A percentile compares a stretch with the other conserved stretches of the same genome.
phyloP scores from a whole-genome alignment of 768 basidiomycete genomes.

The Pleurotus tuoliensis region DNA sequence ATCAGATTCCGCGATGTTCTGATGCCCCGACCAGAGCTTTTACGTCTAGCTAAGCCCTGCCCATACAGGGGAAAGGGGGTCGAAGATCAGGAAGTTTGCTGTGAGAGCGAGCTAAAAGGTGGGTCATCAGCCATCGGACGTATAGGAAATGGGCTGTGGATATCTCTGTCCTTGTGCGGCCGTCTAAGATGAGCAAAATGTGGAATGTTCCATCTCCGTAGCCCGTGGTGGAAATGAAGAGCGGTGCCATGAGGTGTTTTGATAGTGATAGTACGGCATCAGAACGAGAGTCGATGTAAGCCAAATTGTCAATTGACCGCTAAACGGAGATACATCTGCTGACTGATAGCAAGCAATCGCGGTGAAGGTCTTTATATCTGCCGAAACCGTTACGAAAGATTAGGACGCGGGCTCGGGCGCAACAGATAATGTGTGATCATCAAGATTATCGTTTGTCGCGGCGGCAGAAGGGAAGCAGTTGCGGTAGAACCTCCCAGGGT shows the following conservation, averaged over 20 bases:
- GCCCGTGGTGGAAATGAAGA: background rate
- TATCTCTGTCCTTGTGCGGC: background rate
- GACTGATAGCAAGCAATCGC: background rate
- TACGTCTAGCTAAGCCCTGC: conserved; percentile 1
- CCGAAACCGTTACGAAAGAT: background rate
- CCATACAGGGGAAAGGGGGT: background rate
- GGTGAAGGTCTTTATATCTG: background rate
- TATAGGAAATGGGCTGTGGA: background rate
- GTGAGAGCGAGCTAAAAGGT: background rate
- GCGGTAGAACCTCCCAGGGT: conserved; percentile 2
- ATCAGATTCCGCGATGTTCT: conserved; percentile 4
- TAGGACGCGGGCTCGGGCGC: background rate
- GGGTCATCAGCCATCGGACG: background rate
- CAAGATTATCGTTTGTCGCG: background rate
- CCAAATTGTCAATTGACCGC: background rate
- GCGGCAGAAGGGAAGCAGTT: conserved; percentile 7
- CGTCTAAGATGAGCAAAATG: background rate
- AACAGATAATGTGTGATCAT: background rate
- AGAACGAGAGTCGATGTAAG: background rate
- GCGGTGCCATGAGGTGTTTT: background rate
- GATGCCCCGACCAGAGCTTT: background rate
- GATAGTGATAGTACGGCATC: background rate
- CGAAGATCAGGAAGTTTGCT: background rate
- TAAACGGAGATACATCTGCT: conserved; percentile 2
- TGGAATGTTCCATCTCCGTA: conserved; percentile 3